Conservation (phyloP, 306 rosid genomes). For the Cicer chorassanicum region DNA sequence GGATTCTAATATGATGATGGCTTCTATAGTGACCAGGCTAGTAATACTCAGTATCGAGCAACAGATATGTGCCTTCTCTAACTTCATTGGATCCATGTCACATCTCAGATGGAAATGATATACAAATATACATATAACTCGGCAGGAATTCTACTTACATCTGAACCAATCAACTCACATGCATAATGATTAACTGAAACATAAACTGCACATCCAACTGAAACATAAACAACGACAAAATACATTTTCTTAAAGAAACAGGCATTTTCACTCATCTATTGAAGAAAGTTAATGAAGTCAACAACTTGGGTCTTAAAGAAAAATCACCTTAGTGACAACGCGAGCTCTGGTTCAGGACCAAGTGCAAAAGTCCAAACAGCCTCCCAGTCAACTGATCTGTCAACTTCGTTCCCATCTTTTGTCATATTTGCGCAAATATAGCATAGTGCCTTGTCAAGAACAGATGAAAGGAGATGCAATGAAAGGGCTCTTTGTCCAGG, state of each 20-base stretch:
- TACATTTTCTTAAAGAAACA: not conserved
- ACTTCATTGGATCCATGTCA: constrained; percentile 26
- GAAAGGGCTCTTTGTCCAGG: constrained; percentile 94
- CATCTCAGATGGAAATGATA: constrained; percentile 17
- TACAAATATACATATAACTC: constrained; percentile 16
- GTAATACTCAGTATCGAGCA: constrained; percentile 12
- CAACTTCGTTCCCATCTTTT: constrained; percentile 46
- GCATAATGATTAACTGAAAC: constrained; percentile 31
- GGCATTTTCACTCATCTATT: not conserved
- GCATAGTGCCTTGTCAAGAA: constrained; percentile 77
- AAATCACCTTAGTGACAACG: constrained; percentile 78
- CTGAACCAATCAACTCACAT: constrained; percentile 17
- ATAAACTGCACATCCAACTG: not conserved
- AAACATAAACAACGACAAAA: not conserved
- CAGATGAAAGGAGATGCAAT: constrained; percentile 68
- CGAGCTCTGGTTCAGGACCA: constrained; percentile 97
- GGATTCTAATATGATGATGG: constrained; percentile 12
- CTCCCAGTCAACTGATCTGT: constrained; percentile 73
- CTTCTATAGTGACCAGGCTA: not conserved
- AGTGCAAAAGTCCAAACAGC: constrained; percentile 94
- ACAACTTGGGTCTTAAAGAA: constrained; percentile 35
- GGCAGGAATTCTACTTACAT: not conserved
- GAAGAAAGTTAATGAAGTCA: constrained; percentile 38
- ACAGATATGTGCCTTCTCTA: constrained; percentile 10
- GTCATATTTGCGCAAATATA: constrained; percentile 54